These are phyloP conservation scores for Paraglomus brasilianum DNA, from an alignment of 192 early-diverging fungal species.

Conservation along the genomic window DNA sequence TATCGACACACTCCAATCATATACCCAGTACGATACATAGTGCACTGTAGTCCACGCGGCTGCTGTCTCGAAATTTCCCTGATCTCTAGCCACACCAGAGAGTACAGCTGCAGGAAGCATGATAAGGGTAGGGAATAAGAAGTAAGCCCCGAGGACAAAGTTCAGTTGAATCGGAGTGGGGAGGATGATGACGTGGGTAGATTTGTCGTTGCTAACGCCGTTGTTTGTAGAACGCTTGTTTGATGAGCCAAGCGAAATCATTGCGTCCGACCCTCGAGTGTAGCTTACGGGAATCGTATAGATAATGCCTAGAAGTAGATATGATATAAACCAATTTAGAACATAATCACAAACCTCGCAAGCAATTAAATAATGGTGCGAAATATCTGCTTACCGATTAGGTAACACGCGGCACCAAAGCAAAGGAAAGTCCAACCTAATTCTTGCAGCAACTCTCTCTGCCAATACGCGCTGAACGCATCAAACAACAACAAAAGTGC, in stretches of 20 bases:
- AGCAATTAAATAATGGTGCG: not conserved
- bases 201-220: no score
- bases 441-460: slow-evolving; percentile 18
- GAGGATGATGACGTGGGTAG: not conserved
- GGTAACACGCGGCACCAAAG: slow-evolving; percentile 13
- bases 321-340: no score
- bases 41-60: not conserved
- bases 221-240: not conserved
- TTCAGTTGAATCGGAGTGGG: slow-evolving; percentile 7
- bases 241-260: not conserved
- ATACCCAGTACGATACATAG: slow-evolving; percentile 3
- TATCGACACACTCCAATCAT: not conserved
- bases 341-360: no score
- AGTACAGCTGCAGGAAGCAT: slow-evolving; percentile 11
- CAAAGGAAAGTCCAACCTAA: slow-evolving; percentile 20
- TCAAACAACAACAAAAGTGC: slow-evolving; percentile 7
- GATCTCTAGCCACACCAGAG: slow-evolving; percentile 17
- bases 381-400: slow-evolving; percentile 22
- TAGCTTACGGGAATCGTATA: slow-evolving; percentile 30
- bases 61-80: not conserved
- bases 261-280: not conserved
- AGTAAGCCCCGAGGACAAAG: not conserved
- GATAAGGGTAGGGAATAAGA: slow-evolving; percentile 7
- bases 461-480: slow-evolving; percentile 1
- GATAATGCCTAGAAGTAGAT: slow-evolving; percentile 23